A percentile compares a stretch with the other conserved stretches of the same genome.
Conservation (phyloP, 805 yeast genomes). For the Cyberlindnera maclurae region DNA sequence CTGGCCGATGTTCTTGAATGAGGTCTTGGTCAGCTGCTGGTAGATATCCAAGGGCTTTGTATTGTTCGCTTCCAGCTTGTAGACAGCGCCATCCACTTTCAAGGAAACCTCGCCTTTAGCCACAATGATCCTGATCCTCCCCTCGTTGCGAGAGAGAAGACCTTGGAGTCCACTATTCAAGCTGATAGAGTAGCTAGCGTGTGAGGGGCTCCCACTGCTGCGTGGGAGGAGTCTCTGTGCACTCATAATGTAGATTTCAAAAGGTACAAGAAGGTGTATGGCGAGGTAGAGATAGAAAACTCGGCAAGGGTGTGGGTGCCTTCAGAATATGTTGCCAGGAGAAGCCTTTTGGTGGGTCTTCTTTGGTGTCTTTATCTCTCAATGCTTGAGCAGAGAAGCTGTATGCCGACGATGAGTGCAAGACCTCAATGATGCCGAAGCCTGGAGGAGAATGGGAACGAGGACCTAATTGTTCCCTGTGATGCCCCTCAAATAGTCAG, state of each 20-base stretch:
- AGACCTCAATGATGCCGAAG: too few relatives aligned
- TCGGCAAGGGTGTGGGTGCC: too few relatives aligned
- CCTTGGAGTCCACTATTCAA: slow-evolving; percentile 7
- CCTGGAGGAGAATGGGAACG: too few relatives aligned
- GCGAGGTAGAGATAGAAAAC: too few relatives aligned
- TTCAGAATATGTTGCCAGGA: too few relatives aligned
- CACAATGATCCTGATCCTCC: slow-evolving; percentile 17
- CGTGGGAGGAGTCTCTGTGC: slow-evolving; percentile 12
- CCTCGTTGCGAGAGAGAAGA: slow-evolving; percentile 9
- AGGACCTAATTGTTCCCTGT: too few relatives aligned
- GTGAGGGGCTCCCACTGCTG: slow-evolving; percentile 5
- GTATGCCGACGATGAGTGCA: too few relatives aligned
- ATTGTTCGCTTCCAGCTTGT: slow-evolving; percentile 5
- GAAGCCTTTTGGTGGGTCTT: too few relatives aligned
- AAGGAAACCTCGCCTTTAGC: slow-evolving; percentile 15
- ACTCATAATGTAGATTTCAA: slow-evolving; percentile 1
- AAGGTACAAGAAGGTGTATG: too few relatives aligned
- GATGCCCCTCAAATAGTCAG: too few relatives aligned
- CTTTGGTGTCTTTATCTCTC: too few relatives aligned
- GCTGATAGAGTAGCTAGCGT: slow-evolving; percentile 9
- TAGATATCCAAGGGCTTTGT: slow-evolving; percentile 13
- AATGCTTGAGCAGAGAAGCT: too few relatives aligned
- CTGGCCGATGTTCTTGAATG: slow-evolving; percentile 18
- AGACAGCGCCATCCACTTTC: slow-evolving; percentile 6
- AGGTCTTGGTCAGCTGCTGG: slow-evolving; percentile 17